Conservation (phyloP, 345 rosid genomes). For the Aurinia saxatilis region DNA sequence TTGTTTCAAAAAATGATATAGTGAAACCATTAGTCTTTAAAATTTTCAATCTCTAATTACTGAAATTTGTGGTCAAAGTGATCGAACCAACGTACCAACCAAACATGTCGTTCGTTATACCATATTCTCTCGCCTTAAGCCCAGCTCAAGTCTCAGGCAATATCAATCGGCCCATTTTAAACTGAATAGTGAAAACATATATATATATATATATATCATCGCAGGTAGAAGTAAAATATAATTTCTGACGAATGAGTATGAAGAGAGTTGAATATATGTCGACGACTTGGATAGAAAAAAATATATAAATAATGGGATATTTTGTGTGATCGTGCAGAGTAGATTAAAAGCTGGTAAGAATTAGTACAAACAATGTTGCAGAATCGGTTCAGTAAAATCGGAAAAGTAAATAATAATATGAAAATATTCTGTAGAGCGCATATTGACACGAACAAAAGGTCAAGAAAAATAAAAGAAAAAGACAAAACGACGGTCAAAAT, state of each 20-base stretch:
- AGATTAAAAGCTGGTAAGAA: constrained; percentile 28
- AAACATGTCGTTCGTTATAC: no score
- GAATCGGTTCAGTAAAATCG: constrained; percentile 32
- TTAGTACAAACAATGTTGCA: constrained; percentile 27
- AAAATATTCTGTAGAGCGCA: constrained; percentile 22
- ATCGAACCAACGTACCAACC: no score
- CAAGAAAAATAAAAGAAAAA: constrained; percentile 16
- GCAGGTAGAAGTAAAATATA: no score
- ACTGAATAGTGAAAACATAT: no score
- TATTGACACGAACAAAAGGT: constrained; percentile 33
- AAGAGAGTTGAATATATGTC: background rate
- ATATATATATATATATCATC: no score
- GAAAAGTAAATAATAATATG: background rate
- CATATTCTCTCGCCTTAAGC: no score
- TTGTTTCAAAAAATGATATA: no score
- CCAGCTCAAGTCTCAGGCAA: no score
- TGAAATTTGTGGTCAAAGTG: no score
- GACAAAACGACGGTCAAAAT: constrained; percentile 34
- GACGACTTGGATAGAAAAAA: background rate
- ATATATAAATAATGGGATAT: background rate
- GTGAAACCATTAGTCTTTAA: no score
- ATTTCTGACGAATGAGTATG: background rate
- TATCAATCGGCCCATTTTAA: background rate
- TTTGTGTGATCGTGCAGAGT: constrained; percentile 26
- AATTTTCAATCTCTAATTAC: no score